These are phyloP conservation scores for Plasmodium gonderi DNA, from an alignment of 169 alveolate species.

Conservation along the genomic window DNA sequence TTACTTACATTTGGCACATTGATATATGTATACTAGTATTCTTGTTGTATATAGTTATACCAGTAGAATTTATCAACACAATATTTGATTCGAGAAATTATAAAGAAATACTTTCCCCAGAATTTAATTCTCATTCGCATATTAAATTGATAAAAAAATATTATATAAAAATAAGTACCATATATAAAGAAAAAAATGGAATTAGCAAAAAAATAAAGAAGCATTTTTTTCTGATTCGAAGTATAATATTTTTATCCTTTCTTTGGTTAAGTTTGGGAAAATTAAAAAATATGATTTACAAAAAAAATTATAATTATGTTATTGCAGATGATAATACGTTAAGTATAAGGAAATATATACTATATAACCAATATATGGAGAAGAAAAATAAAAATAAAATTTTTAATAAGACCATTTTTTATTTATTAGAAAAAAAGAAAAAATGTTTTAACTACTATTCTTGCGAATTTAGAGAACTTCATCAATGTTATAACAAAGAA, in stretches of 20 bases:
- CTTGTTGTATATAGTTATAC: constrained; percentile 55
- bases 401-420: constrained; percentile 15
- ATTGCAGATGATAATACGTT: constrained; percentile 67
- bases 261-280: constrained; percentile 44
- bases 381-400: not conserved
- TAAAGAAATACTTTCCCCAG: constrained; percentile 62
- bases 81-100: constrained; percentile 56
- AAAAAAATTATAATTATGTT: constrained; percentile 60
- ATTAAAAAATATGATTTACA: constrained; percentile 55
- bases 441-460: constrained; percentile 15
- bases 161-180: constrained; percentile 37
- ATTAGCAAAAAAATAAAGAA: constrained; percentile 29
- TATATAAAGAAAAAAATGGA: constrained; percentile 33
- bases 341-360: constrained; percentile 24
- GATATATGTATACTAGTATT: constrained; percentile 51
- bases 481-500: not conserved
- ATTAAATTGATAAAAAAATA: constrained; percentile 44
- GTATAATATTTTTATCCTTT: constrained; percentile 54
- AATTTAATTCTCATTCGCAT: constrained; percentile 59
- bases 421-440: constrained; percentile 19
- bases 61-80: constrained; percentile 46
- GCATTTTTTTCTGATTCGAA: constrained; percentile 42
- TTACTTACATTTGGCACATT: constrained; percentile 57
- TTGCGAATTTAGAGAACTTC: not conserved
- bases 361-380: constrained; percentile 7